Conservation (phyloP, 2,329 filamentous ascomycete species). For the Lachnellula hyalina region DNA sequence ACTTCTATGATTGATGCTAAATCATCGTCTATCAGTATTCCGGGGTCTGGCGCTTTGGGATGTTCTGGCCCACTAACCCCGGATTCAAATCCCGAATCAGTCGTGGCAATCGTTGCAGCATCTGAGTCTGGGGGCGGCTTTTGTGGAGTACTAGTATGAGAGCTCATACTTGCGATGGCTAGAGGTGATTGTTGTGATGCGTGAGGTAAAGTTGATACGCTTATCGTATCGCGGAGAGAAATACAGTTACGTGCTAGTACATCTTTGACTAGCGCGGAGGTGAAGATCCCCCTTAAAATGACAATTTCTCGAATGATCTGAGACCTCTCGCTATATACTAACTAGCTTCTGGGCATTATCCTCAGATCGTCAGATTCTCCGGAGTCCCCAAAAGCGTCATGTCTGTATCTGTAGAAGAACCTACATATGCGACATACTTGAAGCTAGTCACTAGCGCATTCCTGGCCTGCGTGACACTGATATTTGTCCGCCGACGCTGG, state of each 20-base stretch:
- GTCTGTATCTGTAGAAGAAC: not conserved
- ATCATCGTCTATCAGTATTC: not conserved
- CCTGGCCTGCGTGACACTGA: not conserved
- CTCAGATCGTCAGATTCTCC: too few species aligned
- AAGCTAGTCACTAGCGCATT: not conserved
- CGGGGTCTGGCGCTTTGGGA: not conserved
- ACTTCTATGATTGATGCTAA: constrained; percentile 3
- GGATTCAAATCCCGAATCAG: not conserved
- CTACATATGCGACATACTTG: not conserved
- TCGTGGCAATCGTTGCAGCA: not conserved
- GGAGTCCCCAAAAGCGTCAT: not conserved
- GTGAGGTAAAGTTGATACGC: too few species aligned
- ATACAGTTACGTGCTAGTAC: too few species aligned
- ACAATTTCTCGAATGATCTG: too few species aligned
- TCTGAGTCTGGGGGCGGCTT: not conserved
- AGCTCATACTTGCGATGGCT: not conserved
- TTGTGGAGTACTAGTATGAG: not conserved
- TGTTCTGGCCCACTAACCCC: not conserved
- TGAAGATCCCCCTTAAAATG: too few species aligned
- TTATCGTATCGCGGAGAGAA: too few species aligned
- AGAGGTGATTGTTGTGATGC: too few species aligned
- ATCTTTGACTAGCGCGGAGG: too few species aligned
- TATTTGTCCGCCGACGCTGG: not conserved
- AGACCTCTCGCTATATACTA: too few species aligned
- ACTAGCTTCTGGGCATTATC: too few species aligned